Base-by-base conservation (phyloP, 1,284 basidiomycete genomes). In the Sphagnurus paluster region DNA sequence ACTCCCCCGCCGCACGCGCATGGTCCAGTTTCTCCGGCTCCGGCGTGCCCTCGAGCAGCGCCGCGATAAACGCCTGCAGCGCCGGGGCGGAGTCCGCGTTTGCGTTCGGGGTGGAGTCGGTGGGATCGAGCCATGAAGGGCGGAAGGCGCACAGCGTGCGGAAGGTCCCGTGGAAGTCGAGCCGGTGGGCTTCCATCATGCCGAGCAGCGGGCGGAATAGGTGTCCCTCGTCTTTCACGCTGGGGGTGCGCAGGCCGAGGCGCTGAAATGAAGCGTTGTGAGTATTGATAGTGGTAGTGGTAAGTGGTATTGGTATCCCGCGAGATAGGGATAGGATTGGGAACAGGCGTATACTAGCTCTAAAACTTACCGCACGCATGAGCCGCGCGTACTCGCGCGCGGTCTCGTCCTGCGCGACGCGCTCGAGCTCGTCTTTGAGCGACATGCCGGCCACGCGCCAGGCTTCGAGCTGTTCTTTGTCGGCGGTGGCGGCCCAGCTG, bases 81-180 rank as follows among this genome's bases (percentile, higher is more conserved):
- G 65, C 62, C 0, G n/a, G n/a, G n/a, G n/a, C n/a, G n/a, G n/a
- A n/a, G n/a, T 56, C 50, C 10, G 61, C 8, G 21, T 48, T 48
- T 13, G 49, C 24, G 11, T 42, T 34, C 17, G 16, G 13, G 20
- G 17, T 36, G 1, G 7, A 39, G 25, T 13, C 58, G 32, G 61
- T 56, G 13, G 30, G 3, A 28, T 48, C 49, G 7, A 76, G 47
- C 44, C 74, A 57, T 8, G 73, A 66, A 2, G 82, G 77, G n/a
- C 68, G 69, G 75, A 95, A 93, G 33, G 67, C 68, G 4, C 75
- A 74, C 1, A 96, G 71, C 4, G 65, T 70, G 26, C 93, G 82
- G 75, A 95, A 89, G 1, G 90, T 87, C 4, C 77, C 74, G 62
- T 93, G 84, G 68, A 93, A 95, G 67, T 97, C 94, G 14, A 95